Evolutionary conservation across 1,139 yeast species (phyloP), one percentile per base, ranked within the genome.

Genomic region (Taphrina betulina): DNA sequence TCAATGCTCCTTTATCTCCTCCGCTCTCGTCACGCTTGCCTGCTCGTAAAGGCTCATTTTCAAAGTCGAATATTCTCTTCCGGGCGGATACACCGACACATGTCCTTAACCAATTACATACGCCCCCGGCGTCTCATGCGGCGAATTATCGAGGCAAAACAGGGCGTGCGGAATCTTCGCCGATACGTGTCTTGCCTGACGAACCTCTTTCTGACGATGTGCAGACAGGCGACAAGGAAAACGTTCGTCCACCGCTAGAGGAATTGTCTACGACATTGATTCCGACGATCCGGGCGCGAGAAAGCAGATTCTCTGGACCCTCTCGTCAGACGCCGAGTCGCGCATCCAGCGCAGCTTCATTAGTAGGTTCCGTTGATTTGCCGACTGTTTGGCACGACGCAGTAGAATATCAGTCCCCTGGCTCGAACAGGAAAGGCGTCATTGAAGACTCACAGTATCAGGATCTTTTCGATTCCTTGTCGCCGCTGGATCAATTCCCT

Each of bases 371-470:
- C n/a, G n/a, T n/a, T n/a, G n/a, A n/a, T 26, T 12, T 7, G 5
- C 5, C 37, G 37, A 34, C 19, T 7, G 17, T 16, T 8, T 34
- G 5, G 37, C 5, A 34, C 37, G 12, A 26, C 12, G 31, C 7
- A 7, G 31, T 7, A 12, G 10, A 26, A 12, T 26, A 7, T 12
- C 31, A 7, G 31, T 26, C 31, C 37, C 31, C 31, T 28, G 31
- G 12, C 12, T 28, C 12, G 31, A 12, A 8, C 31, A 28, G 10
- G 12, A 12, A 12, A 8, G 7, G 14, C n/a, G 31, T 33, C 7
- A 37, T 43, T 4, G 34, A 43, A 19, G 48, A 43, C 14, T 43
- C 48, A 3, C 48, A 43, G 3, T 43, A 12, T 22, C 37, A 43
- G 16, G 48, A 43, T 14, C 12, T 17, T 2, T 20, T 43, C 7